A percentile compares a stretch with the other conserved stretches of the same genome.
Evolutionary conservation across 495 filamentous ascomycete species (phyloP).

Genomic region (Neurospora sublineolata): DNA sequence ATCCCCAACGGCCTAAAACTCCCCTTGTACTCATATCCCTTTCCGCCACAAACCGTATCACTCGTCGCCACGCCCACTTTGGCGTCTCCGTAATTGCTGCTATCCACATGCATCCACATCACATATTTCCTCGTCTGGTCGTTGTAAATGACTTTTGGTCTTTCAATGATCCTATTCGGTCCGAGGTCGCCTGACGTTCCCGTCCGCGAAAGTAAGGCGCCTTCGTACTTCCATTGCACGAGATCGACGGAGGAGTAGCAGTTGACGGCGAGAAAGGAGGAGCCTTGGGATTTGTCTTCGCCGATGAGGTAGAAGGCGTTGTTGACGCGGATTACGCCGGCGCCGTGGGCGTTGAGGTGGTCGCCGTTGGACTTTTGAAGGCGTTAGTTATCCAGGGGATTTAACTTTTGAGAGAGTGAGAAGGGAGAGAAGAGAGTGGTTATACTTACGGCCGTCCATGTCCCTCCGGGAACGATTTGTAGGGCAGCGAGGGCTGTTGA

Average conservation of each 20-base stretch:
- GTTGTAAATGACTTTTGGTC: constrained; percentile 56
- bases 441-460: constrained; percentile 32
- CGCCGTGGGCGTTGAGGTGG: constrained; percentile 53
- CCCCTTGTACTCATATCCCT: constrained; percentile 27
- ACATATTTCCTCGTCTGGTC: constrained; percentile 42
- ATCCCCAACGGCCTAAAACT: constrained; percentile 38
- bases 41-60: constrained; percentile 42
- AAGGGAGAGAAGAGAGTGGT: not conserved
- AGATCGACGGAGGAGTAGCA: constrained; percentile 45
- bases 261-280: constrained; percentile 49
- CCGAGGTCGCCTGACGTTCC: constrained; percentile 44
- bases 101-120: constrained; percentile 58
- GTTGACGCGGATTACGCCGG: constrained; percentile 42
- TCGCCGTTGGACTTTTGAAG: constrained; percentile 31
- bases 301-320: constrained; percentile 51
- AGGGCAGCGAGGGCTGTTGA: constrained; percentile 2
- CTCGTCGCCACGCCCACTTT: constrained; percentile 52
- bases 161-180: constrained; percentile 48
- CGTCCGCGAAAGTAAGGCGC: constrained; percentile 40
- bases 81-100: constrained; percentile 48
- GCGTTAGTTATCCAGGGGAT: no score
- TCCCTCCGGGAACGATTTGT: constrained; percentile 39
- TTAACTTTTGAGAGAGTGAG: no score
- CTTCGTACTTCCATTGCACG: constrained; percentile 50
- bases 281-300: constrained; percentile 53